A percentile compares a stretch with the other conserved stretches of the same genome.
Conservation (phyloP, 192 early-diverging fungal species). For the Paraglomus brasilianum region DNA sequence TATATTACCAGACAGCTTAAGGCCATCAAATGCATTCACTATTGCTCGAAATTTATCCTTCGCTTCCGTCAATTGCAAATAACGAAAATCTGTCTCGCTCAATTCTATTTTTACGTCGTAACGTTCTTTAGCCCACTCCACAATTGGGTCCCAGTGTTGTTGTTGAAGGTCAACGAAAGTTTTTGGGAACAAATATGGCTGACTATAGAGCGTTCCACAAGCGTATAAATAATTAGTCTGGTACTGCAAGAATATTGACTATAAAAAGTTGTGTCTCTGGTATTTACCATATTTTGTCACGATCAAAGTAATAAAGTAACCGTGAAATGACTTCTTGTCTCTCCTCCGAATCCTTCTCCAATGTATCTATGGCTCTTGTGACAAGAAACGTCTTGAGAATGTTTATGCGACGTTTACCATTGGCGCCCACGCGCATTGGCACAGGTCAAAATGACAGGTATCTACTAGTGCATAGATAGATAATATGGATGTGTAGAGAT, state of each 20-base stretch:
- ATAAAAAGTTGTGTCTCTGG: too few relatives aligned
- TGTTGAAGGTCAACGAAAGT: slow-evolving; percentile 76
- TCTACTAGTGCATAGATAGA: too few relatives aligned
- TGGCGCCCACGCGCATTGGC: too few relatives aligned
- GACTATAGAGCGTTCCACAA: slow-evolving; percentile 37
- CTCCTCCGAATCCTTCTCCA: slow-evolving; percentile 48
- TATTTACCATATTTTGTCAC: slow-evolving; percentile 77
- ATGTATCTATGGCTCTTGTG: slow-evolving; percentile 77
- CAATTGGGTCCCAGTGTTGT: slow-evolving; percentile 75
- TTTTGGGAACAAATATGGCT: slow-evolving; percentile 78
- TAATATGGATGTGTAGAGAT: too few relatives aligned
- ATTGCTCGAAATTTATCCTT: slow-evolving; percentile 54
- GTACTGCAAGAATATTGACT: too few relatives aligned
- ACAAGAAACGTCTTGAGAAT: slow-evolving; percentile 77
- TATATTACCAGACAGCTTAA: slow-evolving; percentile 60
- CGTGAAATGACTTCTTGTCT: slow-evolving; percentile 64
- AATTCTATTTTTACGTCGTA: slow-evolving; percentile 72
- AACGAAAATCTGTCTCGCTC: slow-evolving; percentile 67
- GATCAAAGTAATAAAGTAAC: slow-evolving; percentile 80
- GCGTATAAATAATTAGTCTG: too few relatives aligned
- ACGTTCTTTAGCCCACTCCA: slow-evolving; percentile 69
- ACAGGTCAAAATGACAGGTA: too few relatives aligned
- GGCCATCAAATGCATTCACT: slow-evolving; percentile 57
- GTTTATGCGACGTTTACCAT: too few relatives aligned
- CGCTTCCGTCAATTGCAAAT: slow-evolving; percentile 64